Evolutionary conservation across 768 basidiomycete species (phyloP).

Genomic region (Russula foetens): DNA sequence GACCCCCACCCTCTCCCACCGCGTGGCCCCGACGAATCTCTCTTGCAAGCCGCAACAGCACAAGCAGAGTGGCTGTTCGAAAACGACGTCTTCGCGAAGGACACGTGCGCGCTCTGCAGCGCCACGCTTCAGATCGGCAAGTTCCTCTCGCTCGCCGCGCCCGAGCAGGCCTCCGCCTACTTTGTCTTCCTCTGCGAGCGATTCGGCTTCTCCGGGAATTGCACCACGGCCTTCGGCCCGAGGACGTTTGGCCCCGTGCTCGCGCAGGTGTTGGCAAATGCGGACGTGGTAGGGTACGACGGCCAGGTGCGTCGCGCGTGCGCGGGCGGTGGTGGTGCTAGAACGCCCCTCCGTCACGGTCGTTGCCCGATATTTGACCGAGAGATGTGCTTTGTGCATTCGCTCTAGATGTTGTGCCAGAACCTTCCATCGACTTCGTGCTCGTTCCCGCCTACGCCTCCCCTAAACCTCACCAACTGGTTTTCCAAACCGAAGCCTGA

Average conservation of each 20-base stretch:
- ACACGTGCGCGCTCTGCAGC: slow-evolving; percentile 52
- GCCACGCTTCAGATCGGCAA: slow-evolving; percentile 55
- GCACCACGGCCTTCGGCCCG: slow-evolving; percentile 40
- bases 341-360: no score
- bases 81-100: slow-evolving; percentile 45
- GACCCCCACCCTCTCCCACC: slow-evolving; percentile 66
- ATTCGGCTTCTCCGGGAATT: slow-evolving; percentile 41
- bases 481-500: no score
- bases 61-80: slow-evolving; percentile 49
- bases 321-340: neutral
- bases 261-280: slow-evolving; percentile 65
- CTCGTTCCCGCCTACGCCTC: no score
- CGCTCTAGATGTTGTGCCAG: no score
- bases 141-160: slow-evolving; percentile 56
- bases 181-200: slow-evolving; percentile 50
- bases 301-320: slow-evolving; percentile 69
- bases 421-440: no score
- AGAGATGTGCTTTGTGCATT: no score
- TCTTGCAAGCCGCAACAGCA: slow-evolving; percentile 45
- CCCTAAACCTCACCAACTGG: no score
- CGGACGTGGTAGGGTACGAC: slow-evolving; percentile 64
- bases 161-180: slow-evolving; percentile 49
- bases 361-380: no score
- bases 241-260: slow-evolving; percentile 48
- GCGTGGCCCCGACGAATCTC: slow-evolving; percentile 34